phyloP scores from a whole-genome alignment of 257 asterid genomes.

The Jacaranda copaia region DNA sequence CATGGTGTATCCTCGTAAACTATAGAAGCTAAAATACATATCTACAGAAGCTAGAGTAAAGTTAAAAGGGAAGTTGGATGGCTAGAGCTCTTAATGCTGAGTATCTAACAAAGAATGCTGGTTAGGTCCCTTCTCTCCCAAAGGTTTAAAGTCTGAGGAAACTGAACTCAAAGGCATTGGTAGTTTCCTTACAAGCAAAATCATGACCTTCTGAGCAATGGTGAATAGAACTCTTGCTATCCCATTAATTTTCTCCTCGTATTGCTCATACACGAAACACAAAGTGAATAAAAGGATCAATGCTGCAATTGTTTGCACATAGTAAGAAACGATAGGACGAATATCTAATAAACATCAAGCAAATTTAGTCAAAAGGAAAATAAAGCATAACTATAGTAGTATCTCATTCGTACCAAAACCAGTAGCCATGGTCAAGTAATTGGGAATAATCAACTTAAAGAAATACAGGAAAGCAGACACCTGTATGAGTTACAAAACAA shows the following conservation, averaged over 20 bases:
- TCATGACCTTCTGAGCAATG: conserved; percentile 24
- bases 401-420: conserved; percentile 69
- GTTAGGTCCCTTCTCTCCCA: conserved; percentile 35
- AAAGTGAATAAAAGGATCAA: conserved; percentile 65
- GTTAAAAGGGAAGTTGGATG: conserved; percentile 25
- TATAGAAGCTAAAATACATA: conserved; percentile 40
- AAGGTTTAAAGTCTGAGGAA: conserved; percentile 20
- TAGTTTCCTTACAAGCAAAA: conserved; percentile 38
- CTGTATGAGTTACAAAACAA: conserved; percentile 48
- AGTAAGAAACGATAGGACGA: conserved; percentile 17
- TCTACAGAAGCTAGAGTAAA: conserved; percentile 40
- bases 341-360: background rate
- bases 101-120: conserved; percentile 29
- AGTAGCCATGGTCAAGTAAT: conserved; percentile 54
- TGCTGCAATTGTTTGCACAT: conserved; percentile 58
- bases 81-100: conserved; percentile 25
- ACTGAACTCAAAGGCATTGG: conserved; percentile 33
- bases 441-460: conserved; percentile 65
- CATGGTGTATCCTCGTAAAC: conserved; percentile 18
- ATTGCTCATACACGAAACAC: conserved; percentile 87
- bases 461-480: conserved; percentile 60
- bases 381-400: background rate
- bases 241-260: conserved; percentile 75
- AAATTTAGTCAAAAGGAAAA: conserved; percentile 4
- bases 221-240: conserved; percentile 36